Evolutionary conservation across 2,329 filamentous ascomycete species (phyloP).

Genomic region (Paraphaeosphaeria minitans): DNA sequence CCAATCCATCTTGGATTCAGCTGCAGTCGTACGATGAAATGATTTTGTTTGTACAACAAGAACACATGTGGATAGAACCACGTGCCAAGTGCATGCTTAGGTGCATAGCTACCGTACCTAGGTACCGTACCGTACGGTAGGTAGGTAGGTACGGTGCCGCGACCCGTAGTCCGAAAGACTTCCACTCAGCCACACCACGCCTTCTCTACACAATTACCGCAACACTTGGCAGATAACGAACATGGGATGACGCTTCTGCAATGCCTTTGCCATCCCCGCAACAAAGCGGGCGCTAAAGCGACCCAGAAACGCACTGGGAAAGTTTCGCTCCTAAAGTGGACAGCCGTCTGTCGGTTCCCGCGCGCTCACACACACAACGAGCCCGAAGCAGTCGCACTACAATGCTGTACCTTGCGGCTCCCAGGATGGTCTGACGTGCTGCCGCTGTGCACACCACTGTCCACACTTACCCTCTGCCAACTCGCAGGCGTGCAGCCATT

Average conservation of each 20-base stretch:
- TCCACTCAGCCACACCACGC: background rate
- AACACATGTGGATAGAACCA: no score
- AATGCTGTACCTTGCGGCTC: conserved; percentile 5
- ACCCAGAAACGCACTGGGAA: background rate
- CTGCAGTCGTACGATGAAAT: no score
- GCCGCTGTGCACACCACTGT: no score
- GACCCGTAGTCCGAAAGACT: background rate
- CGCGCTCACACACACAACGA: background rate
- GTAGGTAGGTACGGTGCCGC: background rate
- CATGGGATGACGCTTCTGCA: background rate
- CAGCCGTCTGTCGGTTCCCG: background rate
- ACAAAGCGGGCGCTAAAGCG: background rate
- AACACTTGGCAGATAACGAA: background rate
- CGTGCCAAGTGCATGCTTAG: no score
- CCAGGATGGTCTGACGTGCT: background rate
- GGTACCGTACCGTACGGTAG: no score
- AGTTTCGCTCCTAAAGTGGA: background rate
- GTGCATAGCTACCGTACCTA: no score
- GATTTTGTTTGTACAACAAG: no score
- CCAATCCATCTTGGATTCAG: no score
- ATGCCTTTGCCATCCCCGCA: background rate
- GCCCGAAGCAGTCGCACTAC: background rate
- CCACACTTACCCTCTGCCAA: background rate
- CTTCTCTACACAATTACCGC: background rate
- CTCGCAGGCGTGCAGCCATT: background rate